Base-by-base conservation (phyloP, 2,329 filamentous ascomycete species). In the Onygena corvina region DNA sequence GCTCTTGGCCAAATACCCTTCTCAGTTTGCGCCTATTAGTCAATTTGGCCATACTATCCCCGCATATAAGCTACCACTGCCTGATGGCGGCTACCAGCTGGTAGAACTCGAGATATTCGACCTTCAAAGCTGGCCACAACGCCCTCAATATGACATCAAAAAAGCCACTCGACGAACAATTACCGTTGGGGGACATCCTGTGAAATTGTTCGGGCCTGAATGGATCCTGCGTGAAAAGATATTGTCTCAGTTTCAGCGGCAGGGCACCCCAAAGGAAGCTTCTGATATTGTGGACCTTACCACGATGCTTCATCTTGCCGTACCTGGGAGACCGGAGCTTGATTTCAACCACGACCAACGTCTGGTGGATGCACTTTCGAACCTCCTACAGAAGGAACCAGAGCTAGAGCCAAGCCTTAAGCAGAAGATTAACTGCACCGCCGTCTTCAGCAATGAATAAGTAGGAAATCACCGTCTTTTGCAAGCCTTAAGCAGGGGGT, bases 331-430 rank as follows among this genome's bases (percentile, higher is more conserved):
- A 27, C 48, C 49, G 34, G 54, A 58, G 45, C 54, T 58, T 21
- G 51, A 58, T 46, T 57, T 57, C 31, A 52, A 51, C 35, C n/a
- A 52, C 25, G 54, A 31, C 34, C 33, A 54, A 47, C 49, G 55
- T 36, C 48, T 53, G 34, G 31, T 54, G 50, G 36, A 18, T 9
- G 52, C 54, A 12, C 38, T 57, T 44, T 21, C 48, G 50, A 51
- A 51, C 47, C 50, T 57, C 48, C 16, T 57, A 42, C 27, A 52
- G 46, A 52, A 50, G 46, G 52, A 49, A 46, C 54, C 54, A 34
- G 47, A 14, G 21, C 47, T 58, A 47, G 14, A 3, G 25, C 27
- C 50, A 44, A 20, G 18, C 35, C 48, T 58, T 33, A 56, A 54
- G 48, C 45, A 14, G 50, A 53, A 52, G 50, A 52, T 58, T 50